Evolutionary conservation across 2,329 filamentous ascomycete genomes (phyloP), one percentile per base, ranked within the genome.

Genomic region (Teratosphaeria zuluensis): DNA sequence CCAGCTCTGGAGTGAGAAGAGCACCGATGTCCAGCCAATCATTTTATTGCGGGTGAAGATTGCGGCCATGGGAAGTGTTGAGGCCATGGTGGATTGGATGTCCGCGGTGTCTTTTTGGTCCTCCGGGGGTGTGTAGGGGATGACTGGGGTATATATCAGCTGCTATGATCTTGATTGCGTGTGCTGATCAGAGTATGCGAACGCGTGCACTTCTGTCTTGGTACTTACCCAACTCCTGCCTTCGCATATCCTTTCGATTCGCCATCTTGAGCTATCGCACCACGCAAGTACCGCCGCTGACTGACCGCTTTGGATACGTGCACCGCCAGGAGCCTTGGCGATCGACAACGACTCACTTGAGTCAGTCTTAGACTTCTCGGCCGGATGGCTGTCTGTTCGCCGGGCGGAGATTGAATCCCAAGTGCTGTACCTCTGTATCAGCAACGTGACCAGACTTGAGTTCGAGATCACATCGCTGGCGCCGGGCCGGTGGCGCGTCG

Each of bases 61-160:
- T 63, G 92, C 92, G 59, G 90, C 91, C 92, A 96, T 96, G 60
- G 92, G 92, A 70, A 97, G 80, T 38, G 92, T 95, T 70, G 87
- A 92, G 56, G 81, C 79, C 76, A 86, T 80, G 54, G 83, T 84
- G 75, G 88, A 87, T 56, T 84, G 80, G 74, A 95, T 82, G 70
- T 96, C 91, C 60, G 75, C 74, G 64, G 82, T 77, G 62, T 78
- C 81, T 67, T 84, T 82, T 68, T 86, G 84, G 67, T 83, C 78
- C 54, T 81, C 78, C 51, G 90, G 90, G 67, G 88, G 87, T 74
- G 90, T 84, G 75, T 94, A 96, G 61, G 92, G 92, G 67, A 96
- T 89, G 72, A 92, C 92, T 96, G 72, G n/a, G 72, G n/a, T 31
- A 51, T 54, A 28, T 35, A n/a, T 32, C 3, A 54, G 31, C 28